Base-by-base conservation (phyloP, 805 yeast species). In the Wickerhamiella sergipiensis region DNA sequence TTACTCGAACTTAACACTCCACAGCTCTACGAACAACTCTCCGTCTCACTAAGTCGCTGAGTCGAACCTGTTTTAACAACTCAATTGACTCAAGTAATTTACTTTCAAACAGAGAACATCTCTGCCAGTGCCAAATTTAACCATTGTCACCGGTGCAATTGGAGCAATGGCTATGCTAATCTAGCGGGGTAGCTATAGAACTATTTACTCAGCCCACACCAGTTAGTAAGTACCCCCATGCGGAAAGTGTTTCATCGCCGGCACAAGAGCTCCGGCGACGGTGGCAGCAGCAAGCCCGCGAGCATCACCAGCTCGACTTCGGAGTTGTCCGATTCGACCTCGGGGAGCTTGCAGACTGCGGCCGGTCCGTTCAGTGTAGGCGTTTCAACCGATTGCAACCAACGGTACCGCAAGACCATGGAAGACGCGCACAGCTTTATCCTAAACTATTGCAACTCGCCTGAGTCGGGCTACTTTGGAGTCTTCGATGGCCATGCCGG, bases 401-500 rank as follows among this genome's bases (percentile, higher is more conserved):
- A 78, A 13, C 78, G 83, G 55, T 89, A 80, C 64, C 74, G 98
- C 52, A 79, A 83, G 48, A 79, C 88, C 26, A 90, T 90, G 98
- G 98, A 90, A 64, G 98, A 90, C 65, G 92, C 90, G 7, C 97
- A 90, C 65, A 85, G 94, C 0, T 86, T 84, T 60, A 87, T 88
- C 40, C 88, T 92, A 57, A 88, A 89, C 69, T 89, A 85, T 70
- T 92, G 89, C n/a, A 95, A 86, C 58, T 49, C 50, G 10, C 57
- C 59, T 1, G 96, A 88, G 64, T 84, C 95, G 83, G 97, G 96
- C 1, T 90, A 85, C 64, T 88, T 90, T 74, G 97, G 94, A 17
- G 76, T 90, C 0, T 90, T 88, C 67, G 98, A 90, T 67, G 98
- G 98, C 10, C 98, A 90, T 68, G 97, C 97, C 1, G 98, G 98